Conservation (phyloP, 306 rosid species). For the Arachis stenosperma region DNA sequence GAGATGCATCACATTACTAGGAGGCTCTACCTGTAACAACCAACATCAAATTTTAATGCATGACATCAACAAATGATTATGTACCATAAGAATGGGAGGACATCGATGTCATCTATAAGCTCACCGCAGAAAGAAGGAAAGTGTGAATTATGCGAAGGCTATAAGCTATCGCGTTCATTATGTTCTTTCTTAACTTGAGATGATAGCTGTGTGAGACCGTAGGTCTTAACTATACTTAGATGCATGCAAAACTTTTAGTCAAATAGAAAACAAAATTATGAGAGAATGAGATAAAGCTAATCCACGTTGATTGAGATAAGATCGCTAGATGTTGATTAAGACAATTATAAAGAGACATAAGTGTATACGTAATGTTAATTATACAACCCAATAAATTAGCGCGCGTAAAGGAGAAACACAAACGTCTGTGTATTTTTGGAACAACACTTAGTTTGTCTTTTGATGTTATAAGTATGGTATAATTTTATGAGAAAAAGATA, state of each 20-base stretch:
- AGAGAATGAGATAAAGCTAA: constrained; percentile 1
- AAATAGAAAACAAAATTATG: neutral
- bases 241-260: constrained; percentile 3
- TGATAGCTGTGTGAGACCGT: constrained; percentile 1
- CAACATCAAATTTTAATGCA: neutral
- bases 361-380: neutral
- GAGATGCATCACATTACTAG: too few species aligned
- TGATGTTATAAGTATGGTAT: too few species aligned
- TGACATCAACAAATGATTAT: constrained; percentile 4
- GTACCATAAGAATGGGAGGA: constrained; percentile 18
- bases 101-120: constrained; percentile 2
- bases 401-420: too few species aligned
- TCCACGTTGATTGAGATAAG: constrained; percentile 17
- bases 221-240: neutral
- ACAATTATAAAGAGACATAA: neutral
- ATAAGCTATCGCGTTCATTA: neutral
- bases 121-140: neutral
- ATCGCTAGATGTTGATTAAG: constrained; percentile 8
- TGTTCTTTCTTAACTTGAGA: neutral
- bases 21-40: too few species aligned
- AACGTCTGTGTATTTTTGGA: too few species aligned
- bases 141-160: constrained; percentile 12
- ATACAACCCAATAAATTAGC: too few species aligned
- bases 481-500: too few species aligned
- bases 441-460: too few species aligned